phyloP scores from a whole-genome alignment of 176 grass and related monocot genomes.

The Oryza officinalis region DNA sequence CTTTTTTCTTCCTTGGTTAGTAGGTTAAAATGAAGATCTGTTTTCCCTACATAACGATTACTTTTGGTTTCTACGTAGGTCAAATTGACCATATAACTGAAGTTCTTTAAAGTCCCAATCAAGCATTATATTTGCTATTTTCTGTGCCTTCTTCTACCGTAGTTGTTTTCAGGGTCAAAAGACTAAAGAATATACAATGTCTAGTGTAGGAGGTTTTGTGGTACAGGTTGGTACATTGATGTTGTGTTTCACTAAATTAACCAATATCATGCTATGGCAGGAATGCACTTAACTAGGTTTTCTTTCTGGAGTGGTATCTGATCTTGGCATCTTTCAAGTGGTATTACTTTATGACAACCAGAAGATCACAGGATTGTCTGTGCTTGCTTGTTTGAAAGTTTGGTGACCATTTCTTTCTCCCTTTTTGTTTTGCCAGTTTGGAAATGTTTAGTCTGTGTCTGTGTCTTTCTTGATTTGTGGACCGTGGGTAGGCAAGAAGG shows the following conservation, averaged over 20 bases:
- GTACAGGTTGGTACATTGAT: background rate
- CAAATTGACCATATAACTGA: background rate
- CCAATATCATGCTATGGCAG: background rate
- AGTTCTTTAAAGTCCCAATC: slow-evolving; percentile 4
- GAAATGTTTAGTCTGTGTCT: background rate
- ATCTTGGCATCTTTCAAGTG: background rate
- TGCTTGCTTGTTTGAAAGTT: slow-evolving; percentile 12
- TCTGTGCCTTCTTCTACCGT: background rate
- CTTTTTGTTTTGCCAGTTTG: background rate
- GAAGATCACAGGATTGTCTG: background rate
- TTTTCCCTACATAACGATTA: background rate
- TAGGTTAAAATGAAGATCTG: background rate
- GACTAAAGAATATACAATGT: background rate
- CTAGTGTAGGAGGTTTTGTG: background rate
- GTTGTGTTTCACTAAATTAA: background rate
- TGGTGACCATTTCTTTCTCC: background rate
- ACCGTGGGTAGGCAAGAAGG: too few relatives aligned
- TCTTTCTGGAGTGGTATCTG: background rate
- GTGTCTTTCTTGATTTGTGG: too few relatives aligned
- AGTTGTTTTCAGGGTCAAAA: background rate
- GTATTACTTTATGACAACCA: slow-evolving; percentile 17
- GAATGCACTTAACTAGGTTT: background rate
- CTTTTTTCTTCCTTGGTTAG: background rate
- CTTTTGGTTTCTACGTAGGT: background rate
- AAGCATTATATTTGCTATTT: background rate